Evolutionary conservation across 1,284 basidiomycete species (phyloP).

Genomic region (Malassezia obtusa): DNA sequence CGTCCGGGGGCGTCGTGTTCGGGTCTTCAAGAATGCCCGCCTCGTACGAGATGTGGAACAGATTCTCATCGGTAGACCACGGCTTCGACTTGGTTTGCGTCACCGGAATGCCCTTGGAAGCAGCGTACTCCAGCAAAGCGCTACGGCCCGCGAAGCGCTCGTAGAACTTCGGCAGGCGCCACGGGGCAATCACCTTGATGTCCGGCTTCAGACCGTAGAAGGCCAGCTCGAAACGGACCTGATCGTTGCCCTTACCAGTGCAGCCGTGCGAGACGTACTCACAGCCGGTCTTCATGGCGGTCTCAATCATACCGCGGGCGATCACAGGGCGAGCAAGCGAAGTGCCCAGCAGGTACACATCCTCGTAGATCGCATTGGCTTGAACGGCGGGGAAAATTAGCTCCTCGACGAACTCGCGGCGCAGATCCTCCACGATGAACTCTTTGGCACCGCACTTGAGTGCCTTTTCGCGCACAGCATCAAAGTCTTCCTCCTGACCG

Average conservation of each 20-base stretch:
- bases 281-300: conserved; percentile 65
- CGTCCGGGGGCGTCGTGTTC: conserved; percentile 81
- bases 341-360: conserved; percentile 94
- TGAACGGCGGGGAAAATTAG: conserved; percentile 94
- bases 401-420: conserved; percentile 87
- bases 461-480: conserved; percentile 82
- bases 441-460: conserved; percentile 84
- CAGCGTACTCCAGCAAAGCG: conserved; percentile 81
- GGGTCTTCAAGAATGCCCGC: conserved; percentile 97
- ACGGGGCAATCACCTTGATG: conserved; percentile 97
- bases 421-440: conserved; percentile 89
- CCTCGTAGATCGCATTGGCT: conserved; percentile 99
- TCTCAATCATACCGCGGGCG: conserved; percentile 94
- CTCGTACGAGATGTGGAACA: conserved; percentile 99
- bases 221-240: conserved; percentile 97
- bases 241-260: conserved; percentile 98
- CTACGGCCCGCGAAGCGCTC: conserved; percentile 90
- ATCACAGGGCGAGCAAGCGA: conserved; percentile 97
- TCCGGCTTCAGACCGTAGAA: conserved; percentile 97
- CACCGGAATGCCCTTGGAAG: conserved; percentile 80
- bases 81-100: conserved; percentile 92
- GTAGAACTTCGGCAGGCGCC: conserved; percentile 95
- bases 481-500: conserved; percentile 97
- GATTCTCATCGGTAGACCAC: conserved; percentile 93
- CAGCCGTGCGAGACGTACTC: conserved; percentile 89